Evolutionary conservation across 2,329 filamentous ascomycete genomes (phyloP), one percentile per base, ranked within the genome.

Genomic region (Trichoderma lentiforme): DNA sequence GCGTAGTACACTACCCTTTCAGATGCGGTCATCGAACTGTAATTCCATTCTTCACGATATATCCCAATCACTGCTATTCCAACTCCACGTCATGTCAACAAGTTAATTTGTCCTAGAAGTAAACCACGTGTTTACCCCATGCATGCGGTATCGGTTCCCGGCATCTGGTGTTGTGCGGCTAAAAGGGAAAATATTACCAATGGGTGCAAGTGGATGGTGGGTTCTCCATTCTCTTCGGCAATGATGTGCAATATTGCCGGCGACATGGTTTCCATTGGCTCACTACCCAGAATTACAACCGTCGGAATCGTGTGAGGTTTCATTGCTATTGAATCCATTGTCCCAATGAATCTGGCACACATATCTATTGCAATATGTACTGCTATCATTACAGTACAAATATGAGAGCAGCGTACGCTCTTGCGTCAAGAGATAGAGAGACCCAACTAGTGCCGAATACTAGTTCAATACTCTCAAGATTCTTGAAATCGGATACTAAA

Each of bases 171-270:
- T 43, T 12, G 30, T 28, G 32, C 65, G 65, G 65, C 34, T 69
- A 69, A 69, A 69, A 69, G 65, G 65, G 34, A 69, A 60, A 68
- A 60, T n/a, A 28, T n/a, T 26, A 60, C 30, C 28, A 58, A 28
- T 28, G 21, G 1, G 15, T 68, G 8, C 26, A 47, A 47, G 26
- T n/a, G 36, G n/a, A 2, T 15, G 24, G 18, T 32, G 15, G 53
- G 5, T 47, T 61, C 12, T 12, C 6, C 24, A 18, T 28, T 47
- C n/a, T 60, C 53, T 58, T 43, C 14, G 65, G 65, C 34, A 60
- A 39, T 51, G 65, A 47, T 47, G 14, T 24, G 56, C 51, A 69
- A n/a, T 11, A 58, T 32, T 47, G 26, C 26, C 65, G 65, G 36
- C 6, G 18, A 32, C 12, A 3, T 34, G 28, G 11, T 12, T 60